These are phyloP conservation scores for Cordyceps farinosa DNA, from an alignment of 2,329 filamentous ascomycete genomes.

Conservation along the genomic window DNA sequence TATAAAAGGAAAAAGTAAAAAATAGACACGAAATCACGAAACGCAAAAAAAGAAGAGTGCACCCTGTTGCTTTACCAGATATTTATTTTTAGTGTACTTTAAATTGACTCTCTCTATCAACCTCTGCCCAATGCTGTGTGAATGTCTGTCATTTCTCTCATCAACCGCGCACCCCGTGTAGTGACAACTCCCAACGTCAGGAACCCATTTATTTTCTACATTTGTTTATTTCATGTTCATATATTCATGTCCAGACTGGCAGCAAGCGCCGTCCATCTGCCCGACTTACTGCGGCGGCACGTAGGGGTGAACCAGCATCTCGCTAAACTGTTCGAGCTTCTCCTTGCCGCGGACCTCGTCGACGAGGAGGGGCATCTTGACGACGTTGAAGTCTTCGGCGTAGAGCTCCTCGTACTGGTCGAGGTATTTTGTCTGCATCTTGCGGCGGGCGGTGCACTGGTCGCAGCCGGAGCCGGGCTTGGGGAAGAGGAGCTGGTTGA, in stretches of 20 bases:
- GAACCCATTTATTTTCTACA: neutral
- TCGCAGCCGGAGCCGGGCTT: constrained; percentile 81
- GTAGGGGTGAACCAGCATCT: constrained; percentile 76
- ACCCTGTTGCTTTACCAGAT: neutral
- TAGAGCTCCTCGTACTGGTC: constrained; percentile 98
- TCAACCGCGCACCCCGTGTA: neutral
- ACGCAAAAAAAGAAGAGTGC: neutral
- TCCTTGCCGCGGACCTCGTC: constrained; percentile 97
- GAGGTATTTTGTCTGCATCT: constrained; percentile 99
- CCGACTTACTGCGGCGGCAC: constrained; percentile 54
- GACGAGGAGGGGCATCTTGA: constrained; percentile 93
- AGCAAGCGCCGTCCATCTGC: neutral
- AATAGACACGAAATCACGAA: neutral
- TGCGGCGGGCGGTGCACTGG: constrained; percentile 88
- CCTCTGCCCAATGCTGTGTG: neutral
- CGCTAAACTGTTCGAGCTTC: constrained; percentile 83
- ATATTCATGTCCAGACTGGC: neutral
- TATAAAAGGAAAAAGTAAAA: neutral
- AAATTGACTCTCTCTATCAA: constrained; percentile 8
- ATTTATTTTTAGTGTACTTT: neutral
- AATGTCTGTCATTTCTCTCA: neutral
- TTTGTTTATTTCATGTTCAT: constrained; percentile 4
- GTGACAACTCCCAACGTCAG: neutral
- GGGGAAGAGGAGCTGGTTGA: constrained; percentile 96
- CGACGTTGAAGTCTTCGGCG: constrained; percentile 92